phyloP scores from a whole-genome alignment of 75 land plant species.

The Cryptomeria japonica region DNA sequence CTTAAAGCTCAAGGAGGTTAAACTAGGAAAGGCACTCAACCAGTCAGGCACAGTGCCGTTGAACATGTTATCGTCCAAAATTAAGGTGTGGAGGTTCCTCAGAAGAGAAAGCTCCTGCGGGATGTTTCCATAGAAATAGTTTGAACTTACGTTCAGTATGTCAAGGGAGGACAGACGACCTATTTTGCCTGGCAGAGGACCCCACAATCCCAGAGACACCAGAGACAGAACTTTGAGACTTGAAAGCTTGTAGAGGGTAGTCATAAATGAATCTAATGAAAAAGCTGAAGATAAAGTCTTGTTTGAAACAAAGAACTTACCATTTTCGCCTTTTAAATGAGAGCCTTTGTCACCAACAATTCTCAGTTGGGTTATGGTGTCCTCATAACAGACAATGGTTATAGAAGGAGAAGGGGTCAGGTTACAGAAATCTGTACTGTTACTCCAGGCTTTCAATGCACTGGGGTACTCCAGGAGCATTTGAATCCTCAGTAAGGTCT shows the following conservation, averaged over 20 bases:
- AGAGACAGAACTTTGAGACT: constrained; percentile 70
- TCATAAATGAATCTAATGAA: constrained; percentile 48
- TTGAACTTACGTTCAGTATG: constrained; percentile 65
- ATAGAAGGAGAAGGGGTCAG: constrained; percentile 37
- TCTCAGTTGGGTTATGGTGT: constrained; percentile 65
- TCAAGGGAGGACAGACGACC: constrained; percentile 44
- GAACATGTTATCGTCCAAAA: constrained; percentile 62
- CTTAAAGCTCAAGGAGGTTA: constrained; percentile 51
- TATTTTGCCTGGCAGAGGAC: constrained; percentile 62
- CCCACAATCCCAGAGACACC: constrained; percentile 70
- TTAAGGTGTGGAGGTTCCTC: constrained; percentile 51
- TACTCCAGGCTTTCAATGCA: constrained; percentile 38
- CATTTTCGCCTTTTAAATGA: constrained; percentile 17
- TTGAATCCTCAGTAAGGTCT: constrained; percentile 48
- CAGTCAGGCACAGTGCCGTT: constrained; percentile 54
- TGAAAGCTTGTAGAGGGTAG: constrained; percentile 33
- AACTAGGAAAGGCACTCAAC: constrained; percentile 33
- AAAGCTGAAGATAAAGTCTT: constrained; percentile 40
- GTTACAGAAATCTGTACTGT: constrained; percentile 62
- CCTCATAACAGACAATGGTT: constrained; percentile 69
- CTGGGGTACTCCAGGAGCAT: constrained; percentile 51
- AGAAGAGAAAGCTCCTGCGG: constrained; percentile 49
- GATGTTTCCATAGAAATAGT: constrained; percentile 58
- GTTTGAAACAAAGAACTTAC: constrained; percentile 10
- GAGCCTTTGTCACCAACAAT: constrained; percentile 69